Evolutionary conservation across 176 grass and related monocot species (phyloP).

Genomic region (Ananas comosus): DNA sequence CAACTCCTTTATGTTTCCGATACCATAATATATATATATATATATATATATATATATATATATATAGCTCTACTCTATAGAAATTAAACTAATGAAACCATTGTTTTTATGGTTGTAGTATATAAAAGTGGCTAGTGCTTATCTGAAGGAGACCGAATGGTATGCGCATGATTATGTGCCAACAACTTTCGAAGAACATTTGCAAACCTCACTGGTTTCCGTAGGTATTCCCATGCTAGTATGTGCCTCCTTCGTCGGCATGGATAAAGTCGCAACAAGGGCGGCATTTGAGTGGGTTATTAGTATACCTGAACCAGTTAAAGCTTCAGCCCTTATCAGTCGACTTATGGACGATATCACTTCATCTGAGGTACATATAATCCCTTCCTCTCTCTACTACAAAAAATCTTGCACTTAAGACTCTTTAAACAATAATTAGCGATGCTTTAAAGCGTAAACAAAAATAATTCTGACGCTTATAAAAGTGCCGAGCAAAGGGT

Average conservation of each 20-base stretch:
- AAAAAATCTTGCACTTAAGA: no score
- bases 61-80: no score
- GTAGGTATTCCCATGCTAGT: not conserved
- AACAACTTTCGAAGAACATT: conserved; percentile 20
- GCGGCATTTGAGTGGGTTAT: conserved; percentile 34
- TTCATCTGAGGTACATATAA: conserved; percentile 27
- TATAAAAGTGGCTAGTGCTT: not conserved
- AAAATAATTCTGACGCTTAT: no score
- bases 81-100: not conserved
- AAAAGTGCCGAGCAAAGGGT: no score
- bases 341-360: conserved; percentile 35
- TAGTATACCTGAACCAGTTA: not conserved
- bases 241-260: conserved; percentile 19
- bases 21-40: not conserved
- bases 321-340: conserved; percentile 1
- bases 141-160: conserved; percentile 34
- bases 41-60: no score
- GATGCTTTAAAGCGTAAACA: no score
- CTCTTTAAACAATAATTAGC: no score
- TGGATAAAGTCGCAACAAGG: conserved; percentile 32
- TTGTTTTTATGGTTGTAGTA: conserved; percentile 7
- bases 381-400: not conserved
- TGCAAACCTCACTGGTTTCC: conserved; percentile 8
- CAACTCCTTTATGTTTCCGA: no score
- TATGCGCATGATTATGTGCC: conserved; percentile 14